phyloP scores from a whole-genome alignment of 352 stramenopile genomes.

The Phytophthora citrophthora region DNA sequence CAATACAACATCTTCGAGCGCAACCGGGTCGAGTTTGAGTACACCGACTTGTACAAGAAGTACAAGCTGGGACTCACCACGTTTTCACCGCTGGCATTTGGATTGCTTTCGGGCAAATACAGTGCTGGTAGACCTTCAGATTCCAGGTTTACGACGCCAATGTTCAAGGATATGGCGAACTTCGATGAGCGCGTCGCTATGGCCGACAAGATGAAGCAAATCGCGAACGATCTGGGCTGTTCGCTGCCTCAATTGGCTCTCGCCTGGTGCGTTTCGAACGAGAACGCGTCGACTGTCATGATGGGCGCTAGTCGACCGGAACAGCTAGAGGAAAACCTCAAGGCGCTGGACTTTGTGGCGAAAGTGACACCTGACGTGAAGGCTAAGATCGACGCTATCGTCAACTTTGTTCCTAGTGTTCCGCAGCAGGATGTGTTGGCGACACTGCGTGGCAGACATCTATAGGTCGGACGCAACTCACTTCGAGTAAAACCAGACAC shows the following conservation, averaged over 20 bases:
- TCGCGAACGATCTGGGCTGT: constrained; percentile 57
- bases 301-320: constrained; percentile 46
- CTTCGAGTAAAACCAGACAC: not conserved
- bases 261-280: constrained; percentile 53
- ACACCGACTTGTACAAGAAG: constrained; percentile 9
- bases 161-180: not conserved
- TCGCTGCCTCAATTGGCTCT: constrained; percentile 51
- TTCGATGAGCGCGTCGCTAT: constrained; percentile 26
- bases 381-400: constrained; percentile 37
- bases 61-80: constrained; percentile 14
- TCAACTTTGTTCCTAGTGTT: constrained; percentile 1
- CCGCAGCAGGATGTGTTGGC: not conserved
- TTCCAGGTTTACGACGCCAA: constrained; percentile 30
- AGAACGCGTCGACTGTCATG: constrained; percentile 58
- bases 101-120: constrained; percentile 73
- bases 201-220: constrained; percentile 44
- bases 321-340: constrained; percentile 69
- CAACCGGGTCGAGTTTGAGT: constrained; percentile 1
- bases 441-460: constrained; percentile 10
- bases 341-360: constrained; percentile 41
- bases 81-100: constrained; percentile 2
- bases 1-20: constrained; percentile 8
- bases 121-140: constrained; percentile 34
- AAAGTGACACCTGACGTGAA: constrained; percentile 57
- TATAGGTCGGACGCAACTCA: not conserved